A percentile compares a stretch with the other conserved stretches of the same genome.
These are phyloP conservation scores for Nicotiana tabacum DNA, from an alignment of 257 asterid species.

Conservation along the genomic window DNA sequence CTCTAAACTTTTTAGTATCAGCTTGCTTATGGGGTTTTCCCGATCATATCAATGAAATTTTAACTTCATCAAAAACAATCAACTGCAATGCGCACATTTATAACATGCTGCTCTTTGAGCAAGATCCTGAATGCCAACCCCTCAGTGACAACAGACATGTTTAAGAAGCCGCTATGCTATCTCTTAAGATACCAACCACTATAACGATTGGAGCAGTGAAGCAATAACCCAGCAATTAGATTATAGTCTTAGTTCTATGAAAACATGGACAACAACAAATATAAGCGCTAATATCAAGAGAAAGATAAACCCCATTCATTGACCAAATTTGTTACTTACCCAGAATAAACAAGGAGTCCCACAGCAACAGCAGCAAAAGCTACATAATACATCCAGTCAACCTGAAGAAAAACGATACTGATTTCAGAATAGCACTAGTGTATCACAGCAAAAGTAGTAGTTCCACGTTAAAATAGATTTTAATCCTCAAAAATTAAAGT, in stretches of 20 bases:
- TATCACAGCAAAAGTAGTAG: background rate
- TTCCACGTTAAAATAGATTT: background rate
- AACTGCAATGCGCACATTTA: background rate
- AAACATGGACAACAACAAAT: background rate
- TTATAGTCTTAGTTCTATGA: background rate
- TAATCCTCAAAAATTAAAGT: background rate
- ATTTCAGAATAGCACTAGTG: background rate
- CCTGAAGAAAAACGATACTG: conserved; percentile 41
- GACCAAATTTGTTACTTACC: conserved; percentile 35
- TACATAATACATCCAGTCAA: conserved; percentile 88
- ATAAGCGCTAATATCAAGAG: background rate
- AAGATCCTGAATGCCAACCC: background rate
- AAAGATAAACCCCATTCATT: background rate
- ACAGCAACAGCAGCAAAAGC: conserved; percentile 76
- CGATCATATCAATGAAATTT: background rate
- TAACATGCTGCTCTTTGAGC: background rate
- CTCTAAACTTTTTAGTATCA: background rate
- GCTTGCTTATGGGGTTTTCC: background rate
- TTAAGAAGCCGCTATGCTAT: background rate
- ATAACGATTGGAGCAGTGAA: background rate
- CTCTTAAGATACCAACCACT: background rate
- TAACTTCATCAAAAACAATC: background rate
- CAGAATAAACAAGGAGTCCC: conserved; percentile 74
- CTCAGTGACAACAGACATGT: background rate
- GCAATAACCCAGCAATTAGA: background rate